These are phyloP conservation scores for Pseudogymnoascus sp. DNA, from an alignment of 2,329 filamentous ascomycete genomes.

Conservation along the genomic window DNA sequence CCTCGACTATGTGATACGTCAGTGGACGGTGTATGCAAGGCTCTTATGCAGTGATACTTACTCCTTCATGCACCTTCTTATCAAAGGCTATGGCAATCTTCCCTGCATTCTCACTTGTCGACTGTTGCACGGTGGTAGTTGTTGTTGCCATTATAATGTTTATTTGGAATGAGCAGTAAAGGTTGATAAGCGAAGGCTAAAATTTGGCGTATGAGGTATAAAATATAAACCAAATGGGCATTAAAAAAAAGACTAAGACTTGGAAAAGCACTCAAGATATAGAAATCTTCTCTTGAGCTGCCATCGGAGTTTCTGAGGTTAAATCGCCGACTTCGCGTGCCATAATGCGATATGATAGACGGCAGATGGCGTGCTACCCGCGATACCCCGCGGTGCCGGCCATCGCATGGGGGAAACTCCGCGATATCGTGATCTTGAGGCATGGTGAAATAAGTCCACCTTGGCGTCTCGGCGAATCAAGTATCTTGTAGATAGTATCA, in stretches of 20 bases:
- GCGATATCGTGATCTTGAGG: neutral
- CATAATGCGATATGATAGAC: neutral
- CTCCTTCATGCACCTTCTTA: neutral
- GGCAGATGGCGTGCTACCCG: neutral
- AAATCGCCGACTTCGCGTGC: neutral
- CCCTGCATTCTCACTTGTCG: neutral
- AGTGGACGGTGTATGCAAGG: neutral
- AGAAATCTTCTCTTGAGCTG: neutral
- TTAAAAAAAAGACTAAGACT: neutral
- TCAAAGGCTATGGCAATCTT: neutral
- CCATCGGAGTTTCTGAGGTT: neutral
- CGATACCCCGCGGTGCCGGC: neutral
- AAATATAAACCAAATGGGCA: neutral
- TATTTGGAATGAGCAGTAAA: neutral
- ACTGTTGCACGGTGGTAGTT: neutral
- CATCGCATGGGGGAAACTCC: neutral
- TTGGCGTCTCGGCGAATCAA: neutral
- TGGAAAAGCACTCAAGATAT: neutral
- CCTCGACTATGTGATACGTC: conserved; percentile 27
- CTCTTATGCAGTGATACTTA: neutral
- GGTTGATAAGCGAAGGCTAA: neutral
- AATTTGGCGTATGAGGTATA: neutral
- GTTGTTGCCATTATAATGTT: neutral
- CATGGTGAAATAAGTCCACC: neutral
- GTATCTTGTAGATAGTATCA: neutral